These are phyloP conservation scores for Pseudogymnoascus destructans DNA, from an alignment of 2,329 filamentous ascomycete genomes.

Conservation along the genomic window DNA sequence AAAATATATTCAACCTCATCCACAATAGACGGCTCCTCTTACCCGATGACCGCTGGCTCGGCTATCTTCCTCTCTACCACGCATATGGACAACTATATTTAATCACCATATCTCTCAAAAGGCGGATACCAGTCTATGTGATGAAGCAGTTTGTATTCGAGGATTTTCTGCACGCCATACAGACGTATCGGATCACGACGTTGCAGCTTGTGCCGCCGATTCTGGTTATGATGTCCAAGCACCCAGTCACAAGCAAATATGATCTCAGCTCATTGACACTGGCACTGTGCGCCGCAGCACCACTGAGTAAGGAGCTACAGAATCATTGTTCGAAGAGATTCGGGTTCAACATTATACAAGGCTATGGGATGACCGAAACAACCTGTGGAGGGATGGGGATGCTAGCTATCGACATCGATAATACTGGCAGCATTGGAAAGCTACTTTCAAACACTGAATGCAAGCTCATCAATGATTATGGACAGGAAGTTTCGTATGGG, in stretches of 20 bases:
- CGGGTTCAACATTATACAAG: conserved; percentile 34
- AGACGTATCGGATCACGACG: conserved; percentile 39
- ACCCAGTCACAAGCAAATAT: conserved; percentile 37
- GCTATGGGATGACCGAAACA: conserved; percentile 50
- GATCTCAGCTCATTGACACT: conserved; percentile 38
- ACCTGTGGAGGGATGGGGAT: conserved; percentile 32
- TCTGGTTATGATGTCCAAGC: conserved; percentile 45
- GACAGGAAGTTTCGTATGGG: conserved; percentile 35
- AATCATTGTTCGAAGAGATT: conserved; percentile 34
- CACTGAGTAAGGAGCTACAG: conserved; percentile 31
- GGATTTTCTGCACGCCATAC: conserved; percentile 37
- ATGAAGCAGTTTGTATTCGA: conserved; percentile 44
- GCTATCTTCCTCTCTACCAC: conserved; percentile 56
- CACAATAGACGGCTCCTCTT: conserved; percentile 25
- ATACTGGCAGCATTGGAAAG: conserved; percentile 38
- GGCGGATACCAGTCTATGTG: conserved; percentile 37
- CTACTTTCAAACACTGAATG: conserved; percentile 41
- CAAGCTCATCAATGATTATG: conserved; percentile 40
- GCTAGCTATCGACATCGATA: conserved; percentile 28
- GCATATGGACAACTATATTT: conserved; percentile 43
- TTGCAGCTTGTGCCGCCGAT: conserved; percentile 45
- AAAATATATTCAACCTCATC: conserved; percentile 33
- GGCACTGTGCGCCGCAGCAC: conserved; percentile 41
- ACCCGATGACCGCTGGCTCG: conserved; percentile 34
- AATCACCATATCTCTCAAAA: conserved; percentile 34